Conservation (phyloP, 1,139 yeast species). For the Suzukiozyma palmioleophila region DNA sequence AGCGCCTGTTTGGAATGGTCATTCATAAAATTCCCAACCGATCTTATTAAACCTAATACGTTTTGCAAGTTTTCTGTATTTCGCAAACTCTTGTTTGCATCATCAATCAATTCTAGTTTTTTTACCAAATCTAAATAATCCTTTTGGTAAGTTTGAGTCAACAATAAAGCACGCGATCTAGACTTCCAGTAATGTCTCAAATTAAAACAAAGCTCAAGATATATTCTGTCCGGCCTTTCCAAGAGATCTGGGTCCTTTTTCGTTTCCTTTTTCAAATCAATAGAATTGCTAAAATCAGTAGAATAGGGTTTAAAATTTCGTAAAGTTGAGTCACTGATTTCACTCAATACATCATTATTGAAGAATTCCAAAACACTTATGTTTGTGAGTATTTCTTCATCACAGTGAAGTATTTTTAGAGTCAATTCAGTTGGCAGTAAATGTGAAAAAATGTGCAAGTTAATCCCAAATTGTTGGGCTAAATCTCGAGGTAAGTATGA, state of each 20-base stretch:
- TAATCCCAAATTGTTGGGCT: slow-evolving; percentile 85
- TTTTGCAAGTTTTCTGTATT: slow-evolving; percentile 62
- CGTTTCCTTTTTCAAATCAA: slow-evolving; percentile 34
- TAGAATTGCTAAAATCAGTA: slow-evolving; percentile 36
- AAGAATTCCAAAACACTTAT: slow-evolving; percentile 78
- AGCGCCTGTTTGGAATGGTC: slow-evolving; percentile 72
- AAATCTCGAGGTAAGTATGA: slow-evolving; percentile 73
- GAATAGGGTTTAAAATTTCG: slow-evolving; percentile 73
- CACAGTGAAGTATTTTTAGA: slow-evolving; percentile 64
- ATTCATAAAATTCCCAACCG: slow-evolving; percentile 93
- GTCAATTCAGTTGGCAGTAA: slow-evolving; percentile 62
- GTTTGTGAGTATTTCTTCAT: slow-evolving; percentile 62
- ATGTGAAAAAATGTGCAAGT: slow-evolving; percentile 73
- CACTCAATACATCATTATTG: slow-evolving; percentile 65
- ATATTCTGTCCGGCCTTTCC: slow-evolving; percentile 79
- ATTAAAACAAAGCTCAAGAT: slow-evolving; percentile 72
- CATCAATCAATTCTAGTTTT: slow-evolving; percentile 63
- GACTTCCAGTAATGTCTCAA: slow-evolving; percentile 81
- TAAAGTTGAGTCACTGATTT: slow-evolving; percentile 62
- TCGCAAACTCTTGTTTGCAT: slow-evolving; percentile 58
- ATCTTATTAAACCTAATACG: slow-evolving; percentile 70
- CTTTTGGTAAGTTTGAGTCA: slow-evolving; percentile 63
- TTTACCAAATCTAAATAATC: slow-evolving; percentile 67
- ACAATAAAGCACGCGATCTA: slow-evolving; percentile 71
- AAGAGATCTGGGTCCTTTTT: slow-evolving; percentile 57